Percentiles rank a stretch among this genome's conserved stretches.
These are phyloP conservation scores for Lactuca saligna DNA, from an alignment of 129 eudicot genomes.

Conservation along the genomic window DNA sequence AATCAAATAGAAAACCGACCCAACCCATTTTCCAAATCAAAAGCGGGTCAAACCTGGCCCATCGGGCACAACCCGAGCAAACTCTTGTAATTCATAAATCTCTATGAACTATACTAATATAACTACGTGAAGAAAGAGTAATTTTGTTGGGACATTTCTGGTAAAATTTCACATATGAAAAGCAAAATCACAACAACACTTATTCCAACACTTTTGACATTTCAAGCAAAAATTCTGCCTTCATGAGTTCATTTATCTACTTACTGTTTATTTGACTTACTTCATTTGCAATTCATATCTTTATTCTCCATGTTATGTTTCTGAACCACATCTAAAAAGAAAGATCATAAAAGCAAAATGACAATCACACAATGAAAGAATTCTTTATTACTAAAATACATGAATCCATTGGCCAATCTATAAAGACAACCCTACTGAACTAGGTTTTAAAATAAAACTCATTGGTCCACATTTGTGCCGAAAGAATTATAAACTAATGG, in stretches of 20 bases:
- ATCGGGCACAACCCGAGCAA: background rate
- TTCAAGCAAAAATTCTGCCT: conserved; percentile 59
- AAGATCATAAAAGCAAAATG: conserved; percentile 19
- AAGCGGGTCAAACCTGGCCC: no score
- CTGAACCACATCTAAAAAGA: conserved; percentile 37
- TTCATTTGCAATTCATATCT: conserved; percentile 63
- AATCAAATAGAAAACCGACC: conserved; percentile 17
- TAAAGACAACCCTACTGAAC: conserved; percentile 38
- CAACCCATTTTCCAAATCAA: background rate
- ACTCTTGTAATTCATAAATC: background rate
- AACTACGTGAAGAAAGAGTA: conserved; percentile 43
- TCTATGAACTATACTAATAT: background rate
- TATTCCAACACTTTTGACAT: conserved; percentile 73
- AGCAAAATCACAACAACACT: conserved; percentile 69
- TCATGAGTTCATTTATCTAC: conserved; percentile 20
- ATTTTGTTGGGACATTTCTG: conserved; percentile 42
- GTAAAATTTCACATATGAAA: conserved; percentile 48
- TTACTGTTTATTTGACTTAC: conserved; percentile 47
- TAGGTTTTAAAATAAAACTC: conserved; percentile 23
- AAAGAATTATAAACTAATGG: conserved; percentile 41
- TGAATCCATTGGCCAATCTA: conserved; percentile 20
- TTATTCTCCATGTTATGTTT: conserved; percentile 43
- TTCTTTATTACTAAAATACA: background rate
- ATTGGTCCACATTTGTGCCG: conserved; percentile 28
- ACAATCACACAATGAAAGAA: conserved; percentile 10